A percentile compares a stretch with the other conserved stretches of the same genome.
These are phyloP conservation scores for Dendrobium catenatum DNA, from an alignment of 106 monocot species.

Conservation along the genomic window DNA sequence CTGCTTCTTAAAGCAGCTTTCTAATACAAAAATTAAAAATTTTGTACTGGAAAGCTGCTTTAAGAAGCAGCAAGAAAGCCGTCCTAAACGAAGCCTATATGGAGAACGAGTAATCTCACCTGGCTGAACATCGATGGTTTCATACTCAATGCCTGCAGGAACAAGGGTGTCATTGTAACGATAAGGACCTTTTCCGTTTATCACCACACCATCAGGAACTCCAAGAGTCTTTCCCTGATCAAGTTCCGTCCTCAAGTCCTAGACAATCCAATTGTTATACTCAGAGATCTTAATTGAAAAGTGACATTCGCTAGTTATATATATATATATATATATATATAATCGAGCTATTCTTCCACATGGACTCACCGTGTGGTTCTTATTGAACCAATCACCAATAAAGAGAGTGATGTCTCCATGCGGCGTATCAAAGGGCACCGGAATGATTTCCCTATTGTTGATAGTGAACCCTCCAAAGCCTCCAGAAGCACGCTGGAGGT, in stretches of 20 bases:
- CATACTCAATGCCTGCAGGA: constrained; percentile 43
- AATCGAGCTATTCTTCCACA: background rate
- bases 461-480: constrained; percentile 82
- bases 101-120: constrained; percentile 15
- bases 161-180: constrained; percentile 39
- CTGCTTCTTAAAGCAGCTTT: no score
- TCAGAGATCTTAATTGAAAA: background rate
- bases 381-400: constrained; percentile 93
- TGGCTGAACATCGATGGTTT: constrained; percentile 46
- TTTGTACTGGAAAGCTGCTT: no score
- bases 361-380: constrained; percentile 51
- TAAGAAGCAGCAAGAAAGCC: no score
- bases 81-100: no score
- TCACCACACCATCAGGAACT: constrained; percentile 62
- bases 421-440: constrained; percentile 65
- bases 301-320: background rate
- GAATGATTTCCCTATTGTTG: constrained; percentile 62
- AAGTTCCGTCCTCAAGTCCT: constrained; percentile 51
- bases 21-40: no score
- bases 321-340: background rate
- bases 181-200: constrained; percentile 74
- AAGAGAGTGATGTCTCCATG: constrained; percentile 82
- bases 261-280: constrained; percentile 1
- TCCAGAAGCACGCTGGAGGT: constrained; percentile 72
- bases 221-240: constrained; percentile 54